phyloP scores from a whole-genome alignment of 2,329 filamentous ascomycete genomes.

The Pseudogymnoascus sp. region DNA sequence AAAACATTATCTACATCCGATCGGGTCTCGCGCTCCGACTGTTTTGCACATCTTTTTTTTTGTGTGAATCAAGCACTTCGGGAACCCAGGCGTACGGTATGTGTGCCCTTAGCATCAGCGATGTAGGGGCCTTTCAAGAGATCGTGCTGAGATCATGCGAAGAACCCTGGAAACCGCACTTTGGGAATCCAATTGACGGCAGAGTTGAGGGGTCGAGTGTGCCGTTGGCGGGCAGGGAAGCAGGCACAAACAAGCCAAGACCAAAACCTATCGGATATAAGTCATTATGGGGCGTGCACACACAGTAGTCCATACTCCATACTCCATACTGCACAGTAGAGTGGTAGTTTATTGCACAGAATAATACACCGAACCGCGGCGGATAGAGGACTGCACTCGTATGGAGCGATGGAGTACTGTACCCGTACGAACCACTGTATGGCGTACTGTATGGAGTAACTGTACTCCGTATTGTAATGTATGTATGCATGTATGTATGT shows the following conservation, averaged over 20 bases:
- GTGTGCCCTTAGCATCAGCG: not conserved
- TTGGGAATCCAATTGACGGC: constrained; percentile 9
- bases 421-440: constrained; percentile 4
- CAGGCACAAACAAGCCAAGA: constrained; percentile 2
- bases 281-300: not conserved
- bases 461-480: not conserved
- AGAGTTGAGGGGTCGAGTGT: constrained; percentile 1
- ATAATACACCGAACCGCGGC: not conserved
- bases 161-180: not conserved
- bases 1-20: not conserved
- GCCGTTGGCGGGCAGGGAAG: not conserved
- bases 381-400: not conserved
- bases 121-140: not conserved
- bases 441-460: constrained; percentile 1
- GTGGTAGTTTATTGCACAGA: not conserved
- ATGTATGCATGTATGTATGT: not conserved
- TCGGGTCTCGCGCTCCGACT: not conserved
- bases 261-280: not conserved
- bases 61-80: not conserved
- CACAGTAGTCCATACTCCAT: not conserved
- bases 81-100: not conserved
- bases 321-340: not conserved
- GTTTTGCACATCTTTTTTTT: not conserved
- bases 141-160: constrained; percentile 6
- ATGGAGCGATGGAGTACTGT: not conserved